Conservation (phyloP, 2,329 filamentous ascomycete species). For the Epichloe coenophiala region DNA sequence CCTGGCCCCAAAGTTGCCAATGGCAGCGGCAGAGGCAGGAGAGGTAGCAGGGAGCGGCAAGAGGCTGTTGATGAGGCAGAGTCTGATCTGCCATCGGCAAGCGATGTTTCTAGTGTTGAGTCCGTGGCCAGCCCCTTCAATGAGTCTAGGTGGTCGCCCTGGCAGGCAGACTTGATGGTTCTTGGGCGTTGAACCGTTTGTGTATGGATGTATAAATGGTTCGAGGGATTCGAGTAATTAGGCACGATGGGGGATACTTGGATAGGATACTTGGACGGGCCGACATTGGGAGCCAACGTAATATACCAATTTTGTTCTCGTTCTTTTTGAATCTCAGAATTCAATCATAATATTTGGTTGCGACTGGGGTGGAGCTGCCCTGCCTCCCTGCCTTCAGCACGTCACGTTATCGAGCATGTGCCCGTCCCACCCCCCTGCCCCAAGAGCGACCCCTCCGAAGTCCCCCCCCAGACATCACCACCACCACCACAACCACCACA, state of each 20-base stretch:
- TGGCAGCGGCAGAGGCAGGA: conserved; percentile 10
- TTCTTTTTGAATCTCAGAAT: too few relatives aligned
- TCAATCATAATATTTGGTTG: too few relatives aligned
- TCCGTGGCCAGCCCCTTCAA: conserved; percentile 18
- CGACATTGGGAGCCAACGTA: too few relatives aligned
- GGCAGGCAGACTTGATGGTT: not conserved
- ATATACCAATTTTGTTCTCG: too few relatives aligned
- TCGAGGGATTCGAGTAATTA: too few relatives aligned
- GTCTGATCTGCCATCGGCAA: conserved; percentile 23
- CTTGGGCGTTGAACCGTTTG: not conserved
- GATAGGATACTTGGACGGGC: too few relatives aligned
- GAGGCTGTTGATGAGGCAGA: conserved; percentile 16
- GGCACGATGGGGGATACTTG: too few relatives aligned
- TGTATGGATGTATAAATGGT: not conserved
- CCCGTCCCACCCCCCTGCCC: too few relatives aligned
- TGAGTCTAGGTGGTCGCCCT: conserved; percentile 3
- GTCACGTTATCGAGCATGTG: conserved; percentile 5
- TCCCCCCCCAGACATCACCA: not conserved
- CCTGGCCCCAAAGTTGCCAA: conserved; percentile 17
- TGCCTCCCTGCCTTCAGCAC: too few relatives aligned
- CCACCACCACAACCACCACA: not conserved
- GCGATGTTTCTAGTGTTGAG: conserved; percentile 23
- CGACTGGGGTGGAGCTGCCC: too few relatives aligned
- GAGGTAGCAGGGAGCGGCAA: conserved; percentile 18
- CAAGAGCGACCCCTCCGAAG: too few relatives aligned